Evolutionary conservation across 1,284 basidiomycete genomes (phyloP).

Genomic region (Cryptococcus sp.): DNA sequence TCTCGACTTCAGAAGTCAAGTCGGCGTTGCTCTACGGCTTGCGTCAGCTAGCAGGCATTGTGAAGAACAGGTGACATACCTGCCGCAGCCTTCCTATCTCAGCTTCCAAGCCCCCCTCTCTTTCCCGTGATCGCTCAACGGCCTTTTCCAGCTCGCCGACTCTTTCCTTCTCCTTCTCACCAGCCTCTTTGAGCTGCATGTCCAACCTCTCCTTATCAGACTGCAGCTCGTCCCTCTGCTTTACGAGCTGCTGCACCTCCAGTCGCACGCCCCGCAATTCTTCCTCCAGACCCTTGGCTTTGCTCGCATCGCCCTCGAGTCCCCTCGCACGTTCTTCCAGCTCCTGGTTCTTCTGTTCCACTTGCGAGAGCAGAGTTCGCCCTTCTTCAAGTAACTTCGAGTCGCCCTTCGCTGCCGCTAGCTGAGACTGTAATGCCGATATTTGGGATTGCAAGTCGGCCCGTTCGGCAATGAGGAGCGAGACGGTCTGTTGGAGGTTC

Average conservation of each 20-base stretch:
- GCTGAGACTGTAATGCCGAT: conserved; percentile 23
- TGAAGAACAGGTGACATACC: conserved; percentile 27
- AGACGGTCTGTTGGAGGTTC: conserved; percentile 43
- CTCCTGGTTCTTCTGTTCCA: conserved; percentile 41
- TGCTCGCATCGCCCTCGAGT: conserved; percentile 16
- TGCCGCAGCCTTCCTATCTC: conserved; percentile 49
- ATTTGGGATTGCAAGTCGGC: conserved; percentile 41
- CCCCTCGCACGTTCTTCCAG: conserved; percentile 21
- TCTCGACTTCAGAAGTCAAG: conserved; percentile 20
- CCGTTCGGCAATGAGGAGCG: conserved; percentile 45
- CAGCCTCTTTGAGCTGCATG: conserved; percentile 8
- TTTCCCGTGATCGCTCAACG: conserved; percentile 45
- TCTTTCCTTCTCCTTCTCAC: conserved; percentile 22
- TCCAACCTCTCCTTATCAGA: conserved; percentile 14
- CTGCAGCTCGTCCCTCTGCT: conserved; percentile 19
- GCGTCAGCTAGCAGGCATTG: conserved; percentile 4
- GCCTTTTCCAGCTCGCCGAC: conserved; percentile 40
- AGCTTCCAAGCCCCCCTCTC: conserved; percentile 49
- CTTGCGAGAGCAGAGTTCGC: conserved; percentile 27
- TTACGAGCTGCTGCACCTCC: conserved; percentile 12
- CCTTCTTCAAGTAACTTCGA: conserved; percentile 41
- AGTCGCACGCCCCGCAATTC: conserved; percentile 8
- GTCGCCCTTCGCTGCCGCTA: conserved; percentile 33
- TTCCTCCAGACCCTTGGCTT: conserved; percentile 16
- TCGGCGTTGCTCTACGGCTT: conserved; percentile 29